phyloP scores from a whole-genome alignment of 163 green algal genomes.

The Smithsoniella earleae region DNA sequence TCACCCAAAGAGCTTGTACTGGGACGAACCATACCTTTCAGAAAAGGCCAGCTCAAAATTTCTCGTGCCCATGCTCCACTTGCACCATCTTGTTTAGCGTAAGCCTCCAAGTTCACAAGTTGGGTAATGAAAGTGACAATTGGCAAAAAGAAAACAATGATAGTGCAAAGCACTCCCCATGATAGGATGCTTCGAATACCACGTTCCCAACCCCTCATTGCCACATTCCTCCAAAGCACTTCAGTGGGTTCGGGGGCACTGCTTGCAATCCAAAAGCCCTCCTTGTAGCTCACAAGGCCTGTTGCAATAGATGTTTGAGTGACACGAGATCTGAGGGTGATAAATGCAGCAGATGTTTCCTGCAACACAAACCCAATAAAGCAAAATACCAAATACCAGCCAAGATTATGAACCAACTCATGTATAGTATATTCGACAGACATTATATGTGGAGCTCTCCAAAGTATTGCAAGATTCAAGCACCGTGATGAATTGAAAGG shows the following conservation, averaged over 20 bases:
- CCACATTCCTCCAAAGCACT: slow-evolving; percentile 6
- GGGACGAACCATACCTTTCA: not conserved
- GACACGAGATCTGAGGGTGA: not conserved
- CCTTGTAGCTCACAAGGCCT: slow-evolving; percentile 18
- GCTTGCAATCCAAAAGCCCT: slow-evolving; percentile 5
- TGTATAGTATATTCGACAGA: no score
- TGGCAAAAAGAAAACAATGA: slow-evolving; percentile 13
- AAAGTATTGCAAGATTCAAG: no score
- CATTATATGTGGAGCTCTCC: no score
- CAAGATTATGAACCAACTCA: no score
- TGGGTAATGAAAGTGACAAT: slow-evolving; percentile 19
- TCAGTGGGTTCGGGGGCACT: not conserved
- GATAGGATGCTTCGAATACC: not conserved
- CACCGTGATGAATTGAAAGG: no score
- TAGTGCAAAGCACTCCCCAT: not conserved
- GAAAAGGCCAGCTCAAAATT: not conserved
- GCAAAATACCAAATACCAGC: no score
- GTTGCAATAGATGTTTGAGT: not conserved
- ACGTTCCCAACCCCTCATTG: slow-evolving; percentile 4
- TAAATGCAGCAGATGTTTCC: slow-evolving; percentile 5
- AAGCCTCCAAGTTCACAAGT: slow-evolving; percentile 18
- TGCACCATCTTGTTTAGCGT: not conserved
- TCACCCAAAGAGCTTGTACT: not conserved
- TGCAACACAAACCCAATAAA: slow-evolving; percentile 1
- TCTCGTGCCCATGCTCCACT: not conserved